These are phyloP conservation scores for Groenewaldozyma auringiensis DNA, from an alignment of 1,139 yeast genomes.

Conservation along the genomic window DNA sequence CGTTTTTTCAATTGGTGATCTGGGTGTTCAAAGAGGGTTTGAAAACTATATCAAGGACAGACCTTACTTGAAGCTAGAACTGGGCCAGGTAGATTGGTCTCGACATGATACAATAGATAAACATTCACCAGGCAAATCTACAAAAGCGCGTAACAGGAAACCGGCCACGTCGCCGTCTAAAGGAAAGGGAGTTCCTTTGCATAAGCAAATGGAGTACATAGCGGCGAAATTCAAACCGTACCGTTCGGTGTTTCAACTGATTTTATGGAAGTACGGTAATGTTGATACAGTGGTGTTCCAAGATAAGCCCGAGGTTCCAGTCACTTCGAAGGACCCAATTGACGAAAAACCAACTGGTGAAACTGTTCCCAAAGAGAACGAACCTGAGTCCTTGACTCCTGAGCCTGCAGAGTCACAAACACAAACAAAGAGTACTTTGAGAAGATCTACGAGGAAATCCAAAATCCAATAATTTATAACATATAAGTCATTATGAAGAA, in stretches of 20 bases:
- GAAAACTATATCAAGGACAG: constrained; percentile 52
- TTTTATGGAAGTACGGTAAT: constrained; percentile 65
- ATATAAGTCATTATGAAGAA: too few species aligned
- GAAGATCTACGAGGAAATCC: not conserved
- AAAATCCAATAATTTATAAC: not conserved
- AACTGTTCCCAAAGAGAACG: constrained; percentile 1
- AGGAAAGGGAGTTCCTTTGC: constrained; percentile 29
- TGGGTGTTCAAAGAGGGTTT: constrained; percentile 80
- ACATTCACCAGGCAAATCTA: constrained; percentile 27
- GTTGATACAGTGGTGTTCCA: constrained; percentile 39
- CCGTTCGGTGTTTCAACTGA: constrained; percentile 58
- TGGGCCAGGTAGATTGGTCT: constrained; percentile 32
- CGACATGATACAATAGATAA: constrained; percentile 14
- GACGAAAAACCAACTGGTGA: constrained; percentile 5
- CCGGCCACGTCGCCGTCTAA: constrained; percentile 29
- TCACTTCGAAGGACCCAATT: too few species aligned
- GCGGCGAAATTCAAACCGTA: constrained; percentile 61
- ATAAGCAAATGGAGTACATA: constrained; percentile 36
- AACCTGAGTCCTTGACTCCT: not conserved
- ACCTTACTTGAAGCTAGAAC: constrained; percentile 42
- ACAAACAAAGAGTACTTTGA: not conserved
- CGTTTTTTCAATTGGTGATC: constrained; percentile 69
- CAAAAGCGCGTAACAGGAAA: constrained; percentile 24
- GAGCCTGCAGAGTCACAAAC: not conserved
- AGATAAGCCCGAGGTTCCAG: not conserved